Percentiles rank a stretch among this genome's conserved stretches.
phyloP scores from a whole-genome alignment of 2,329 filamentous ascomycete genomes.

The Botrytis hyacinthi region DNA sequence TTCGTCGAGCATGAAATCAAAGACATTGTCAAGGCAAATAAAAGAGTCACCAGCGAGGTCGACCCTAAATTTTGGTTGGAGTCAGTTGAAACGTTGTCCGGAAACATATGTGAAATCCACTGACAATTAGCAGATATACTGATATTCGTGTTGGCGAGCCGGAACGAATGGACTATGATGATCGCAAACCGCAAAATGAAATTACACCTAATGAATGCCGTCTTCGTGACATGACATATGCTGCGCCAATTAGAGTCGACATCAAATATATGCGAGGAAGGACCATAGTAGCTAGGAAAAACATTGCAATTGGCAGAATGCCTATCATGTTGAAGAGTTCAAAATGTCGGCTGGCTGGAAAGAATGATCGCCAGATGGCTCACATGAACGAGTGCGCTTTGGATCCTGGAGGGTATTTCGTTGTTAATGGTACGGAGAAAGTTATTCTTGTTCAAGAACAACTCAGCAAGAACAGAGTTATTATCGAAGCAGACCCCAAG shows the following conservation, averaged over 20 bases:
- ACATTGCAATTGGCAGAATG: slow-evolving; percentile 82
- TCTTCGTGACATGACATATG: slow-evolving; percentile 95
- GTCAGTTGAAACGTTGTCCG: slow-evolving; percentile 37
- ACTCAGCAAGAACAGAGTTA: slow-evolving; percentile 97
- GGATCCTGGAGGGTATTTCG: slow-evolving; percentile 96
- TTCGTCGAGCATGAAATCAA: slow-evolving; percentile 96
- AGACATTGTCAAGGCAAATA: slow-evolving; percentile 91
- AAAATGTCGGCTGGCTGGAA: slow-evolving; percentile 82
- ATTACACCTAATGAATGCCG: slow-evolving; percentile 97
- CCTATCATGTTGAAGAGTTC: slow-evolving; percentile 97
- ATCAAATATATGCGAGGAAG: slow-evolving; percentile 85
- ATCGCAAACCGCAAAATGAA: slow-evolving; percentile 66
- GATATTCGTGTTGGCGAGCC: slow-evolving; percentile 86
- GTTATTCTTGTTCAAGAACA: slow-evolving; percentile 98
- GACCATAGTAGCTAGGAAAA: slow-evolving; percentile 69
- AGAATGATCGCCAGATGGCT: slow-evolving; percentile 85
- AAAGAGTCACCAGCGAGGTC: slow-evolving; percentile 84
- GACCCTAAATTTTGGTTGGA: slow-evolving; percentile 91
- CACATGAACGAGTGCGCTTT: slow-evolving; percentile 91
- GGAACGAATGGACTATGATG: slow-evolving; percentile 72
- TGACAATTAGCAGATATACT: slow-evolving; percentile 54
- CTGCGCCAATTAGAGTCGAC: slow-evolving; percentile 89
- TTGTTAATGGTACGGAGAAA: slow-evolving; percentile 96
- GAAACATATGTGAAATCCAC: neutral
- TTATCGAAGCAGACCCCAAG: slow-evolving; percentile 89